Evolutionary conservation across 169 alveolate genomes (phyloP).

Genomic region (Cryptosporidium ubiquitum): DNA sequence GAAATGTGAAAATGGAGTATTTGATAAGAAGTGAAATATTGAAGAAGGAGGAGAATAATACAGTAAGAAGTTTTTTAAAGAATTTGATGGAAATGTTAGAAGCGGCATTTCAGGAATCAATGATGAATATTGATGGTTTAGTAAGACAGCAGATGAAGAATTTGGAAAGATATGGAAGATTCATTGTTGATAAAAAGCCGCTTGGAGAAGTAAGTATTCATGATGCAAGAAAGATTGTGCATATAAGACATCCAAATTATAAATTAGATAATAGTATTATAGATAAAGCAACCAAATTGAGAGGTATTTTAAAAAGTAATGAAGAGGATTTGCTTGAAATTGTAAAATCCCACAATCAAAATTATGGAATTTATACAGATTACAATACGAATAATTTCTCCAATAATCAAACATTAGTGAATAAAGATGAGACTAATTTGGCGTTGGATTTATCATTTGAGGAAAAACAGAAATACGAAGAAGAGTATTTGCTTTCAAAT

Average conservation of each 20-base stretch:
- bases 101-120: slow-evolving; percentile 10
- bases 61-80: neutral
- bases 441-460: neutral
- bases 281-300: neutral
- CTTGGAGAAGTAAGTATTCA: neutral
- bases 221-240: slow-evolving; percentile 1
- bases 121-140: slow-evolving; percentile 8
- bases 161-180: neutral
- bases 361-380: too few relatives aligned
- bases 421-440: neutral
- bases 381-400: neutral
- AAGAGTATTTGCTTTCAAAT: neutral
- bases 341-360: too few relatives aligned
- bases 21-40: neutral
- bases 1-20: neutral
- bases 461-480: neutral
- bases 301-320: neutral
- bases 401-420: neutral
- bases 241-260: neutral
- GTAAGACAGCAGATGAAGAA: neutral
- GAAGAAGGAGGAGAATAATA: neutral
- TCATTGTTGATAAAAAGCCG: neutral
- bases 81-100: neutral
- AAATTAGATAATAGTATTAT: neutral
- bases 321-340: neutral